Evolutionary conservation across 192 early-diverging fungal genomes (phyloP).

Genomic region (Ambispora gerdemannii): DNA sequence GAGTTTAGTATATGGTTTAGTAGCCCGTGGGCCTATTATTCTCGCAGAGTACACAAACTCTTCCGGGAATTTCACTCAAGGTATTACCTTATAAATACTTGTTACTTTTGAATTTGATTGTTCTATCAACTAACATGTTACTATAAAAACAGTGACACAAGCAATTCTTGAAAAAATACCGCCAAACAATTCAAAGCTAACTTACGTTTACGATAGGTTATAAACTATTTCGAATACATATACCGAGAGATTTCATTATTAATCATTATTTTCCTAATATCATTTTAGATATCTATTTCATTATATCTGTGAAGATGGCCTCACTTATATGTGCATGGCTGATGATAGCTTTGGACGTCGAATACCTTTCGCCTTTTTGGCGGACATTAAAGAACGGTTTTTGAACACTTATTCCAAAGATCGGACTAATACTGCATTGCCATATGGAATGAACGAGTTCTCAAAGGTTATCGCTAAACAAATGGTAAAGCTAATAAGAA

Average conservation of each 20-base stretch:
- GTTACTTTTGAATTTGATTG: neutral
- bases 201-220: conserved; percentile 85
- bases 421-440: conserved; percentile 52
- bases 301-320: conserved; percentile 74
- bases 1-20: conserved; percentile 80
- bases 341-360: conserved; percentile 68
- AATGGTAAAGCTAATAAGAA: conserved; percentile 58
- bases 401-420: conserved; percentile 52
- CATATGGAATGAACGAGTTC: conserved; percentile 82
- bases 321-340: conserved; percentile 87
- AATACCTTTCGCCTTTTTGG: conserved; percentile 86
- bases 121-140: neutral
- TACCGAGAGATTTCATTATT: neutral
- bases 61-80: conserved; percentile 76
- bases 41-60: conserved; percentile 81
- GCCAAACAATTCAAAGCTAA: conserved; percentile 85
- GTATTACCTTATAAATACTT: conserved; percentile 32
- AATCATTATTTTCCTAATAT: neutral
- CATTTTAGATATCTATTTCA: conserved; percentile 79
- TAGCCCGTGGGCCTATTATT: conserved; percentile 71
- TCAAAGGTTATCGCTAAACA: conserved; percentile 72
- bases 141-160: conserved; percentile 65
- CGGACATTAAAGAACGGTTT: conserved; percentile 73
- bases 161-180: conserved; percentile 88
- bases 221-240: neutral